A percentile compares a stretch with the other conserved stretches of the same genome.
phyloP scores from a whole-genome alignment of 371 early-diverging fungal species.

The Rhizopus sp. region DNA sequence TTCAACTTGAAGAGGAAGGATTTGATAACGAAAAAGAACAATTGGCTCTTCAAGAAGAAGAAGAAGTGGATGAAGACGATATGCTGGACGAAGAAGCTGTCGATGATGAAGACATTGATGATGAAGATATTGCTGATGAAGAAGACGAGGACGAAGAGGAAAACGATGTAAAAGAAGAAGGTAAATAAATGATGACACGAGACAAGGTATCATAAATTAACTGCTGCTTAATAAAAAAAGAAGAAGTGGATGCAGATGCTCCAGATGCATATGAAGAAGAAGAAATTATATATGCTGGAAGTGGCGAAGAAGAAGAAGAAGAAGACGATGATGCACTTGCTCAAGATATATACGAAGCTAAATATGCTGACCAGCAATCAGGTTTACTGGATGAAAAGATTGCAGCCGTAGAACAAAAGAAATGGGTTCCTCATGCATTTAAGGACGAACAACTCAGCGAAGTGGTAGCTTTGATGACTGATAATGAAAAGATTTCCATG shows the following conservation, averaged over 20 bases:
- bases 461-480: conserved; percentile 38
- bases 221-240: conserved; percentile 16
- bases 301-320: conserved; percentile 48
- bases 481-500: conserved; percentile 28
- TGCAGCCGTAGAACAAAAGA: conserved; percentile 51
- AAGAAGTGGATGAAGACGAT: conserved; percentile 36
- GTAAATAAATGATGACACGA: conserved; percentile 13
- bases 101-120: conserved; percentile 25
- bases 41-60: conserved; percentile 24
- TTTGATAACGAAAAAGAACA: conserved; percentile 27
- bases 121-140: conserved; percentile 32
- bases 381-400: conserved; percentile 47
- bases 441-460: conserved; percentile 51
- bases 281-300: conserved; percentile 31
- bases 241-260: conserved; percentile 25
- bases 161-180: conserved; percentile 32
- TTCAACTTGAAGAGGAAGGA: conserved; percentile 47
- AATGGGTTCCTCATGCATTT: conserved; percentile 40
- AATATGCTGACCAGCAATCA: conserved; percentile 54
- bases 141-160: conserved; percentile 38
- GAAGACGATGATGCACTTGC: conserved; percentile 27
- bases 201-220: no score
- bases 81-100: conserved; percentile 35
- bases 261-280: conserved; percentile 34
- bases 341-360: conserved; percentile 30